Percentiles rank a stretch among this genome's conserved stretches.
phyloP scores from a whole-genome alignment of 2,329 filamentous ascomycete genomes.

The Xylariaceae sp. region DNA sequence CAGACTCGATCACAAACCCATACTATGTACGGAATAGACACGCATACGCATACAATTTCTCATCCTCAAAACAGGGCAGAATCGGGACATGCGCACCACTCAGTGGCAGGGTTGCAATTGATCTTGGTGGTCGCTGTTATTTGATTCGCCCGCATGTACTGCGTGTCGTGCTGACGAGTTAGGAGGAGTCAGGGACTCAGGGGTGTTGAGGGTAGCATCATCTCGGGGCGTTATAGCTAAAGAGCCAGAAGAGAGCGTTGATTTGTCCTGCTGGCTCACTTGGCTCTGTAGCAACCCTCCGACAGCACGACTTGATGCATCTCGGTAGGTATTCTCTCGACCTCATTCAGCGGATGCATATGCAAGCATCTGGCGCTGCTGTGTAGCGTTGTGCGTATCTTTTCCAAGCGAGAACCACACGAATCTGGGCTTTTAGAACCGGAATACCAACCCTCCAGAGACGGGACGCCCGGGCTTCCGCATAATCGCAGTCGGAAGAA shows the following conservation, averaged over 20 bases:
- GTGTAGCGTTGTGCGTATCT: constrained; percentile 15
- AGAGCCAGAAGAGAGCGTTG: constrained; percentile 15
- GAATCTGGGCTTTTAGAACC: constrained; percentile 3
- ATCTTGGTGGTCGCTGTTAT: constrained; percentile 10
- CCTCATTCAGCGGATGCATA: constrained; percentile 12
- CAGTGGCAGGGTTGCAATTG: constrained; percentile 12
- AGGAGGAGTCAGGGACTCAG: constrained; percentile 2
- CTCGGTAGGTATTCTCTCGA: constrained; percentile 17
- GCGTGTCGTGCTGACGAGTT: constrained; percentile 20
- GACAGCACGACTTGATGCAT: constrained; percentile 21
- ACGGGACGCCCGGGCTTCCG: constrained; percentile 6
- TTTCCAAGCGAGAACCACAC: constrained; percentile 3
- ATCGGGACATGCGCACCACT: constrained; percentile 13
- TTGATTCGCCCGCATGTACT: constrained; percentile 25
- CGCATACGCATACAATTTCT: background rate
- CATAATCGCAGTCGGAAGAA: constrained; percentile 11
- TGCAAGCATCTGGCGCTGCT: constrained; percentile 11
- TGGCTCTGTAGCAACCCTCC: constrained; percentile 24
- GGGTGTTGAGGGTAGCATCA: constrained; percentile 20
- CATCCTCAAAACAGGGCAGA: constrained; percentile 8
- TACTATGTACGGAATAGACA: background rate
- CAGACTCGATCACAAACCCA: constrained; percentile 1
- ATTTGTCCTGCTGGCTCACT: constrained; percentile 31
- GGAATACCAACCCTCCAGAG: background rate
- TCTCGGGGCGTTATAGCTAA: constrained; percentile 24